phyloP scores from a whole-genome alignment of 2,329 filamentous ascomycete species.

The Colletotrichum navitas region DNA sequence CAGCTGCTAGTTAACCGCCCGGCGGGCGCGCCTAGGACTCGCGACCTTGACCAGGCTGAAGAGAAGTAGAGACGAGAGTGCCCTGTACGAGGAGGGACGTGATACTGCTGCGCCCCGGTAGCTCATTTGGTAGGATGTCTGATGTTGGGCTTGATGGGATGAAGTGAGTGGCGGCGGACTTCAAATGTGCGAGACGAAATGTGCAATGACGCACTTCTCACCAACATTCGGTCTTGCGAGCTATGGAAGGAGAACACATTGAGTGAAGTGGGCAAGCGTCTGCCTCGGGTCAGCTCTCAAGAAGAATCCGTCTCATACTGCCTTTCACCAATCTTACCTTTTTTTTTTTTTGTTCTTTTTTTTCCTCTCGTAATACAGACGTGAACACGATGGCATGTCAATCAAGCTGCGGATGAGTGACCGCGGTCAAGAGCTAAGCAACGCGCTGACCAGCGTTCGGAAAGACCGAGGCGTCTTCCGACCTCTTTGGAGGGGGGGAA shows the following conservation, averaged over 20 bases:
- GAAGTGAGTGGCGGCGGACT: neutral
- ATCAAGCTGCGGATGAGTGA: slow-evolving; percentile 5
- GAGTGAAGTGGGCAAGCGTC: slow-evolving; percentile 16
- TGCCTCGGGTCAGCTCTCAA: neutral
- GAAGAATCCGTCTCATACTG: slow-evolving; percentile 6
- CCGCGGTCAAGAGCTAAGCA: neutral
- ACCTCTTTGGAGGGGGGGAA: too few relatives aligned
- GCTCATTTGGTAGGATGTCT: slow-evolving; percentile 9
- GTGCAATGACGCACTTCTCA: slow-evolving; percentile 19
- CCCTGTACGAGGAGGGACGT: neutral
- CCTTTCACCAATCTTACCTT: neutral
- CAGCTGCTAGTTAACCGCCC: slow-evolving; percentile 9
- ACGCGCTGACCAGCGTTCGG: slow-evolving; percentile 5
- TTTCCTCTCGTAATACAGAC: neutral
- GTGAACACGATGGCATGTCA: neutral
- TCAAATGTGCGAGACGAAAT: neutral
- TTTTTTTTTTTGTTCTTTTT: neutral
- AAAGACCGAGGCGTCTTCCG: neutral
- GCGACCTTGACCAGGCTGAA: slow-evolving; percentile 39
- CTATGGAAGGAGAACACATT: neutral
- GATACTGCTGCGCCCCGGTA: neutral
- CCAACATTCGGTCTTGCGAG: neutral
- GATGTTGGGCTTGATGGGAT: slow-evolving; percentile 5
- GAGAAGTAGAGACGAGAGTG: neutral
- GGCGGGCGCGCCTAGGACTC: slow-evolving; percentile 20